A percentile compares a stretch with the other conserved stretches of the same genome.
phyloP scores from a whole-genome alignment of 2,329 filamentous ascomycete species.

The Epichloe sibirici region DNA sequence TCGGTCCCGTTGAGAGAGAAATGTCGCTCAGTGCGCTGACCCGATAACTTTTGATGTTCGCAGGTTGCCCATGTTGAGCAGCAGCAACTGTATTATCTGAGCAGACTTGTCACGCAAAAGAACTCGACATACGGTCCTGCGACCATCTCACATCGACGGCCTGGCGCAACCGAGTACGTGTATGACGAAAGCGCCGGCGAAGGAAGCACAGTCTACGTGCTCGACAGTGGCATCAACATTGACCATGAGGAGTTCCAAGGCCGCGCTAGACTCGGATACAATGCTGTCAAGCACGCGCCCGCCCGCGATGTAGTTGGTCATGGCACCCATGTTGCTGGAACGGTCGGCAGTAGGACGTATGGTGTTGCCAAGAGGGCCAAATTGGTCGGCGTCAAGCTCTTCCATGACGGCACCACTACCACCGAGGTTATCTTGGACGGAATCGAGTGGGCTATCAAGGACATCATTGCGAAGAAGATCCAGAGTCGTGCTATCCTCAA shows the following conservation, averaged over 20 bases:
- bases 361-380: conserved; percentile 33
- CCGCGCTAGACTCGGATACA: conserved; percentile 27
- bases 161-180: conserved; percentile 23
- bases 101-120: conserved; percentile 18
- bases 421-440: conserved; percentile 17
- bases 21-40: no score
- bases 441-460: conserved; percentile 27
- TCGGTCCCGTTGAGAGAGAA: no score
- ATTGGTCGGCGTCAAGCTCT: conserved; percentile 34
- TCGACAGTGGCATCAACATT: conserved; percentile 41
- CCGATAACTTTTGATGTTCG: no score
- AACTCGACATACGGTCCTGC: conserved; percentile 31
- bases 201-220: conserved; percentile 36
- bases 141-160: conserved; percentile 28
- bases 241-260: conserved; percentile 33
- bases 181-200: conserved; percentile 30
- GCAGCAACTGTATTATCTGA: conserved; percentile 17
- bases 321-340: conserved; percentile 36
- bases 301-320: conserved; percentile 27
- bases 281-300: conserved; percentile 20
- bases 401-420: conserved; percentile 14
- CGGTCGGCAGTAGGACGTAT: conserved; percentile 29
- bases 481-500: conserved; percentile 34
- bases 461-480: conserved; percentile 27
- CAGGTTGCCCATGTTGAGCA: conserved; percentile 23